Evolutionary conservation across 2,329 filamentous ascomycete species (phyloP), one percentile per base, ranked within the genome.

Genomic region (Phyllachora maydis): DNA sequence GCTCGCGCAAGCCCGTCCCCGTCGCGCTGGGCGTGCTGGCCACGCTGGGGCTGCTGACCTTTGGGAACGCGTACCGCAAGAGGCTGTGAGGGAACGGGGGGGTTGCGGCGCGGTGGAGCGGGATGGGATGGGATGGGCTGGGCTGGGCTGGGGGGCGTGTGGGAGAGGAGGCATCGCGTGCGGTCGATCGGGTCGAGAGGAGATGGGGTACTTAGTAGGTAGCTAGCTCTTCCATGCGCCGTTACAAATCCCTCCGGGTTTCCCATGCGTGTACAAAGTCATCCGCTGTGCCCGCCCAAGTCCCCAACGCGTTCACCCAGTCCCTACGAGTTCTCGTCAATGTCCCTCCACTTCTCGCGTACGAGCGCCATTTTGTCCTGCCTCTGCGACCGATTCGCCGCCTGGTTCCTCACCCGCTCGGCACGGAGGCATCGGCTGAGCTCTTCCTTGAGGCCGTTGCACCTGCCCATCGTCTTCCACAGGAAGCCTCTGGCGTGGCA

Each of bases 401-500:
- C 66, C 24, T 83, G 83, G 27, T 73, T 69, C 46, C 82, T 78
- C 24, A 72, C 52, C 40, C 88, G 66, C 47, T 92, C 79, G 18
- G 63, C 69, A 32, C 77, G 68, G 24, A 98, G 61, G 43, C 88
- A 98, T 41, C 67, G 63, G 50, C 78, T 88, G 37, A 98, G 77
- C 28, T 79, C 58, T 19, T 67, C 59, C 49, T 98, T 98, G 31
- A 75, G 65, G 19, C 72, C 64, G 47, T 81, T 95, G 64, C 88
- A 98, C 57, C 76, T 79, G 27, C 88, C 88, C 30, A 79, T 54
- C 2, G 78, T 71, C 50, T 92, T 93, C 66, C 77, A 83, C 28
- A 98, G 52, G 52, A 98, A 98, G 26, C 88, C 88, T 29, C 65
- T 65, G 16, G 78, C 76, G 44, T 98, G 88, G 54, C 88, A 98